Evolutionary conservation across 306 rosid species (phyloP).

Genomic region (Gastrolobium bilobum): DNA sequence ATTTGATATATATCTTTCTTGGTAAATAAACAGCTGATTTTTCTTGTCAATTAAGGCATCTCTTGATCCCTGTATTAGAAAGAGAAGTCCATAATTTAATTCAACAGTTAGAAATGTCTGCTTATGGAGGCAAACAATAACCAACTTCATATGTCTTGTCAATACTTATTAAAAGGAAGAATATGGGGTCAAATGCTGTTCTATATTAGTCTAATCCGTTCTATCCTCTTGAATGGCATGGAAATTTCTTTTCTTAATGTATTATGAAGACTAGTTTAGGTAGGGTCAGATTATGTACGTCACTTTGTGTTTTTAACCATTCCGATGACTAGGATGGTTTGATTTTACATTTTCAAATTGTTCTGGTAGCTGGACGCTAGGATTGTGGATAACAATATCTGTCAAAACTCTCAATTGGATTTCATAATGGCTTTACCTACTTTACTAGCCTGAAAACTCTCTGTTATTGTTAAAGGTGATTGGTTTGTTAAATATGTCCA

Average conservation of each 20-base stretch:
- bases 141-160: background rate
- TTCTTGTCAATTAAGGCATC: conserved; percentile 2
- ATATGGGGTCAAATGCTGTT: background rate
- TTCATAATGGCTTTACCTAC: conserved; percentile 9
- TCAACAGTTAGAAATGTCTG: background rate
- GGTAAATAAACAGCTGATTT: background rate
- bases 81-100: background rate
- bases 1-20: conserved; percentile 15
- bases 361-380: background rate
- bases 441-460: background rate
- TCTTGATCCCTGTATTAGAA: conserved; percentile 1
- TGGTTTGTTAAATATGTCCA: background rate
- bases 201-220: background rate
- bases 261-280: conserved; percentile 1
- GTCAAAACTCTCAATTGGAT: background rate
- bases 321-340: background rate
- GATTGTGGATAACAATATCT: background rate
- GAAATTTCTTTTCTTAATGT: background rate
- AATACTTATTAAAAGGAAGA: background rate
- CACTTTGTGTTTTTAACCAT: conserved; percentile 15
- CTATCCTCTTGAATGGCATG: background rate
- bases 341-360: background rate
- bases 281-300: background rate
- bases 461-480: background rate
- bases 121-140: conserved; percentile 6